Percentiles rank a stretch among this genome's conserved stretches.
Conservation (phyloP, 2,329 filamentous ascomycete species). For the Neospermospora avenae region DNA sequence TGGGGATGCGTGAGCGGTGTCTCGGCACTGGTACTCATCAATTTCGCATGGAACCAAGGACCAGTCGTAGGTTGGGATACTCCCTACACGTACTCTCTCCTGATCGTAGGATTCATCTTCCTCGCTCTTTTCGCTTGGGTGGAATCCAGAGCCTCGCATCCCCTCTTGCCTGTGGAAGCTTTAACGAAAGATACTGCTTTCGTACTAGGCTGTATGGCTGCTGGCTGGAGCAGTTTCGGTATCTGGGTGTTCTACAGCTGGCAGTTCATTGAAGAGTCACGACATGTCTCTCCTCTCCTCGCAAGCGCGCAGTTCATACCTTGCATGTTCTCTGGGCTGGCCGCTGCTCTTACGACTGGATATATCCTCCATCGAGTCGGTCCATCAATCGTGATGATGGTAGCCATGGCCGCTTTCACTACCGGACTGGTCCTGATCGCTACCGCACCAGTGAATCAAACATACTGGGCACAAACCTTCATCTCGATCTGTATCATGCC, state of each 20-base stretch:
- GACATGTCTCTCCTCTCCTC: slow-evolving; percentile 33
- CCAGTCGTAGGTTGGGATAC: slow-evolving; percentile 27
- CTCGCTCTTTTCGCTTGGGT: slow-evolving; percentile 53
- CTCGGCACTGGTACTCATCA: slow-evolving; percentile 49
- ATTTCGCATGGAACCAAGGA: slow-evolving; percentile 50
- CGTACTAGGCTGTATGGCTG: slow-evolving; percentile 34
- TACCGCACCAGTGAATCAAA: slow-evolving; percentile 30
- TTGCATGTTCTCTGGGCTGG: slow-evolving; percentile 30
- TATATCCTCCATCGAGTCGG: slow-evolving; percentile 34
- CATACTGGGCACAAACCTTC: slow-evolving; percentile 64
- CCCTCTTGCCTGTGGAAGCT: slow-evolving; percentile 55
- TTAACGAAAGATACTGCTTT: slow-evolving; percentile 49
- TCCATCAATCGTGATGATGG: slow-evolving; percentile 37
- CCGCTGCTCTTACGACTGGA: slow-evolving; percentile 36
- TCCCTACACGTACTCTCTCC: slow-evolving; percentile 38
- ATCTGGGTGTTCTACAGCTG: slow-evolving; percentile 32
- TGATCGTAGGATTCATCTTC: slow-evolving; percentile 56
- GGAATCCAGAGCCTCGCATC: slow-evolving; percentile 45
- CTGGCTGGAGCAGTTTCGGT: slow-evolving; percentile 31
- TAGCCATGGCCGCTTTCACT: slow-evolving; percentile 38
- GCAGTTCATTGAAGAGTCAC: slow-evolving; percentile 28
- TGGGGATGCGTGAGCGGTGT: slow-evolving; percentile 46
- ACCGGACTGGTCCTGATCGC: slow-evolving; percentile 35
- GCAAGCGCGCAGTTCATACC: slow-evolving; percentile 32
- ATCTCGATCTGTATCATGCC: slow-evolving; percentile 53